Base-by-base conservation (phyloP, 2,329 filamentous ascomycete genomes). In the Rasamsonia emersonii region DNA sequence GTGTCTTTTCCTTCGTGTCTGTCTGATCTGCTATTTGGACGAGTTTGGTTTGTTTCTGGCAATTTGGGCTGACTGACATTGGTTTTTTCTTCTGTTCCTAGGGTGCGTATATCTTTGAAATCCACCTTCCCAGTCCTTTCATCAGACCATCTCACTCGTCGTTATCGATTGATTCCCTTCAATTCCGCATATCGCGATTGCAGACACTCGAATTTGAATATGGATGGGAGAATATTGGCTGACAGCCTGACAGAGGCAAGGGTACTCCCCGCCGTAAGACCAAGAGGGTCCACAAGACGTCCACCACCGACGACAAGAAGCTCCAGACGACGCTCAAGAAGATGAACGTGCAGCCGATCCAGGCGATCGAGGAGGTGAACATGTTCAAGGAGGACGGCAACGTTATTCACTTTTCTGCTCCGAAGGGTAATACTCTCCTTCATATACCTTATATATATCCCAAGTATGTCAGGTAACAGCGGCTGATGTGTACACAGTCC, bases 321-420 rank as follows among this genome's bases (percentile, higher is more conserved):
- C 85, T 98, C 46, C 91, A 98, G 73, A 78, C 81, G 42, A 73
- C 86, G 43, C 77, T 98, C 50, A 98, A 98, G 84, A 98, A 98
- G 82, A 79, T 98, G 66, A 96, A 96, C 70, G 89, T 93, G 39
- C 91, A 98, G 78, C 91, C 91, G 57, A 96, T 98, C 69, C 88
- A 93, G 74, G 86, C 84, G 49, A 98, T 98, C 56, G 91, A 98
- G 79, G 91, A 98, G 75, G 91, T 98, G 65, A 98, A 98, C 82
- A 98, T 98, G 91, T 98, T 98, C 82, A 98, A 98, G 83, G 82
- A 84, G 62, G 91, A 98, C 64, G 91, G 91, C 67, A 98, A 98
- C 67, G 91, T 98, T 66, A 96, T 98, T 60, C 91, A 98, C 78
- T 98, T 98, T 65, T 82, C 86, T 55, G 85, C 85, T 58, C 91